Base-by-base conservation (phyloP, 371 early-diverging fungal genomes). In the Mortierella sp. region DNA sequence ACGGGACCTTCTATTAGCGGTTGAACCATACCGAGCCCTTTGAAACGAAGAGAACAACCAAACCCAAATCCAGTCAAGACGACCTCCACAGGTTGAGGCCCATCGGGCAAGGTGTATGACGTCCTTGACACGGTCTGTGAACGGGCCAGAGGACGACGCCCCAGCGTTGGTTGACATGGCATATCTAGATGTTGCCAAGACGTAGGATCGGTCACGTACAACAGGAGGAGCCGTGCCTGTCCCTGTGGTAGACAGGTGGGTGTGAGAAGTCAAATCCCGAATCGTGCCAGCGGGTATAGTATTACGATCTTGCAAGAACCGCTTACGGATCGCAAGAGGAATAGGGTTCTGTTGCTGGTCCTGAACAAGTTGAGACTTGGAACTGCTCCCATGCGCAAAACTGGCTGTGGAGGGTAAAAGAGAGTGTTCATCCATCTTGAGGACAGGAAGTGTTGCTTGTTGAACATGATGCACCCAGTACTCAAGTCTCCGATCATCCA, bases 51-150 rank as follows among this genome's bases (percentile, higher is more conserved):
- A 52, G 46, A 67, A 60, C 42, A 73, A 38, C 74, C 74, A 73
- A 0, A 39, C 47, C 74, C 74, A 73, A n/a, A 73, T 42, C 74
- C 74, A 73, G 31, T 73, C 74, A 52, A 73, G 23, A 1, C 74
- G 74, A 9, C 74, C 68, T 24, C 68, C 68, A 53, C 74, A 73
- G 5, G 57, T 73, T 28, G 67, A 48, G 10, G 74, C 68, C 74
- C 74, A 73, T 18, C 64, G 53, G 5, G 68, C 74, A 38, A 67
- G 27, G 26, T 64, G 34, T 30, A 55, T 64, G 19, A 73, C 64
- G 49, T 71, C 72, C 27, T 45, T 49, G 45, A 65, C 61, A n/a
- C 60, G 45, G 3, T 61, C 48, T 7, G 61, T 65, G 61, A 65
- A 61, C 50, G 60, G 1, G 2, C 49, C 61, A 12, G 59, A 24